Conservation (phyloP, 306 rosid species). For the Alnus rubra region DNA sequence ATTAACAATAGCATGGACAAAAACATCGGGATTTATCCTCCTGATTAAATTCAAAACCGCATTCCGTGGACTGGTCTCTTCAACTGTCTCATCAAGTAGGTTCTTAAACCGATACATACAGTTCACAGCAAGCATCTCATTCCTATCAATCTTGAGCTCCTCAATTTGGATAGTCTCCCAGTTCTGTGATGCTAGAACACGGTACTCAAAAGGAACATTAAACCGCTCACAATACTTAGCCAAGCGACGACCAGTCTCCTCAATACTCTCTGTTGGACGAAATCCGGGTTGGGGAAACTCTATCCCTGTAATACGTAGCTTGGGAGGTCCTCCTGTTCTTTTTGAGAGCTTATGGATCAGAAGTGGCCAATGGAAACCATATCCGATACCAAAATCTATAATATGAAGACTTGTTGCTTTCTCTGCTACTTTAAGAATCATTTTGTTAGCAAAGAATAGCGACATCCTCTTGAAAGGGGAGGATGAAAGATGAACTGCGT, state of each 20-base stretch:
- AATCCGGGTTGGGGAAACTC: slow-evolving; percentile 45
- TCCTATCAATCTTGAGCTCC: slow-evolving; percentile 22
- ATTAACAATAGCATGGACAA: slow-evolving; percentile 22
- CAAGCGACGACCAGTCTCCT: slow-evolving; percentile 43
- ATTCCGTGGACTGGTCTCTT: slow-evolving; percentile 23
- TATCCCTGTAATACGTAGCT: slow-evolving; percentile 57
- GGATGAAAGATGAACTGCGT: slow-evolving; percentile 42
- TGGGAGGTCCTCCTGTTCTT: slow-evolving; percentile 72
- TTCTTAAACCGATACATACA: slow-evolving; percentile 10
- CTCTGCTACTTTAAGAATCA: slow-evolving; percentile 46
- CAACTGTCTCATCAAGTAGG: slow-evolving; percentile 29
- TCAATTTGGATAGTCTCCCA: slow-evolving; percentile 32
- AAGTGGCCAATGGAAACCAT: slow-evolving; percentile 87
- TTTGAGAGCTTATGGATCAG: slow-evolving; percentile 56
- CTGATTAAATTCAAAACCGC: slow-evolving; percentile 20
- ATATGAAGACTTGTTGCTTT: slow-evolving; percentile 59
- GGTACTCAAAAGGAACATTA: slow-evolving; percentile 30
- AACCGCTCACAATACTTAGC: slow-evolving; percentile 34
- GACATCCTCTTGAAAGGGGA: slow-evolving; percentile 66
- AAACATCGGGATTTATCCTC: slow-evolving; percentile 28
- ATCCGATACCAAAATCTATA: slow-evolving; percentile 71
- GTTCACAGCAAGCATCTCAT: slow-evolving; percentile 27
- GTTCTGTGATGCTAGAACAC: slow-evolving; percentile 20
- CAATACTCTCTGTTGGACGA: slow-evolving; percentile 35
- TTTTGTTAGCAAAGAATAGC: slow-evolving; percentile 49